Evolutionary conservation across 495 filamentous ascomycete species (phyloP).

Genomic region (Tuber aestivum): DNA sequence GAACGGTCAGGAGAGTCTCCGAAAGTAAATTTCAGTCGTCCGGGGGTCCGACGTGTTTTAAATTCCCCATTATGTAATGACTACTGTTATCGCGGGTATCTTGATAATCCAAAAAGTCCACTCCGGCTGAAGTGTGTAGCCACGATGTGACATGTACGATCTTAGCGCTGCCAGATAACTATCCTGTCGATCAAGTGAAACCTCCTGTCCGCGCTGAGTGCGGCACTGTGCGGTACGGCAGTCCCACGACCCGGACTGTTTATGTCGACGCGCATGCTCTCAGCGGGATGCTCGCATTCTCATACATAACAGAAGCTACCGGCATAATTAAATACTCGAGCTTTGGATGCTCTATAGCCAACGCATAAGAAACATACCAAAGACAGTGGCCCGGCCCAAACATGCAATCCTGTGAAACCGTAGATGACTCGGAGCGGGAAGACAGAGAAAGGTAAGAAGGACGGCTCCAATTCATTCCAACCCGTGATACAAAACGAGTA

Average conservation of each 20-base stretch:
- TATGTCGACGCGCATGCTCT: background rate
- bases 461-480: background rate
- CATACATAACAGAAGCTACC: background rate
- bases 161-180: background rate
- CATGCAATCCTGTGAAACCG: background rate
- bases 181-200: background rate
- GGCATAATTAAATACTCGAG: background rate
- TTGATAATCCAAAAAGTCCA: background rate
- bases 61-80: background rate
- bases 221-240: background rate
- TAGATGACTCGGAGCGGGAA: background rate
- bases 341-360: background rate
- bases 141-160: constrained; percentile 2
- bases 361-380: background rate
- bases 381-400: background rate
- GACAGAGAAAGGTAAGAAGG: background rate
- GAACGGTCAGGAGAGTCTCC: background rate
- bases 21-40: background rate
- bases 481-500: background rate
- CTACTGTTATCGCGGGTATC: background rate
- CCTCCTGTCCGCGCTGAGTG: background rate
- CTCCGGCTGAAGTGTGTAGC: background rate
- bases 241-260: background rate
- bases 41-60: background rate
- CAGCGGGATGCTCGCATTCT: background rate